phyloP scores from a whole-genome alignment of 169 alveolate species.

The Cryptosporidium sp. region DNA sequence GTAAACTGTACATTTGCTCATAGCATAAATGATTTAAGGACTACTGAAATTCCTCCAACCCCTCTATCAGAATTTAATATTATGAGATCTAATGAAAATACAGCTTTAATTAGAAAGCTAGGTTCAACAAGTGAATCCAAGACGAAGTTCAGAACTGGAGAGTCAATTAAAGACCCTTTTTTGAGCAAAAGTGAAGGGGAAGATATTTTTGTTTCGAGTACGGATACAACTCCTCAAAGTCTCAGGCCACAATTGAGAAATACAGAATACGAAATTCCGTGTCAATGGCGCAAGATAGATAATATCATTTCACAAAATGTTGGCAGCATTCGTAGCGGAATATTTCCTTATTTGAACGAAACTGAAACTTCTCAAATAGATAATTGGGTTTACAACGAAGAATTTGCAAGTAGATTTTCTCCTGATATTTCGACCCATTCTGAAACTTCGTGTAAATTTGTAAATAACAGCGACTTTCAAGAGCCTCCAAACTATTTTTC shows the following conservation, averaged over 20 bases:
- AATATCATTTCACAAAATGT: slow-evolving; percentile 1
- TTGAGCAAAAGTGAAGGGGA: slow-evolving; percentile 41
- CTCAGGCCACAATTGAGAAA: slow-evolving; percentile 12
- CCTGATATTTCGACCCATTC: slow-evolving; percentile 23
- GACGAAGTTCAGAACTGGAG: slow-evolving; percentile 2
- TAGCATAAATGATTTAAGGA: slow-evolving; percentile 60
- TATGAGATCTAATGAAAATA: slow-evolving; percentile 20
- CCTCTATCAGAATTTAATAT: slow-evolving; percentile 51
- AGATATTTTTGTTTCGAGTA: slow-evolving; percentile 57
- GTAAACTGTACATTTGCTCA: slow-evolving; percentile 71
- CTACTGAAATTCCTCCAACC: slow-evolving; percentile 72
- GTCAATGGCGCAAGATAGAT: slow-evolving; percentile 15
- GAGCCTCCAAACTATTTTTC: slow-evolving; percentile 71
- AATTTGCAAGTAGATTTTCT: slow-evolving; percentile 22
- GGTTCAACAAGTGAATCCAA: slow-evolving; percentile 27
- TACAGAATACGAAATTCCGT: background rate
- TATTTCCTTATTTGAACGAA: slow-evolving; percentile 32
- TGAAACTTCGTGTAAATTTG: slow-evolving; percentile 29
- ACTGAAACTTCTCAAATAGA: slow-evolving; percentile 49
- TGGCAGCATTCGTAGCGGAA: slow-evolving; percentile 29
- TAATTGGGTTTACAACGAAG: slow-evolving; percentile 55
- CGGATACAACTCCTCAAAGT: slow-evolving; percentile 62
- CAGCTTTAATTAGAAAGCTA: slow-evolving; percentile 16
- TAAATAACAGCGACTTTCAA: slow-evolving; percentile 45
- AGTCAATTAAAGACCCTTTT: slow-evolving; percentile 27